Evolutionary conservation across 78 protist genomes (phyloP).

Genomic region (Guillardia theta): DNA sequence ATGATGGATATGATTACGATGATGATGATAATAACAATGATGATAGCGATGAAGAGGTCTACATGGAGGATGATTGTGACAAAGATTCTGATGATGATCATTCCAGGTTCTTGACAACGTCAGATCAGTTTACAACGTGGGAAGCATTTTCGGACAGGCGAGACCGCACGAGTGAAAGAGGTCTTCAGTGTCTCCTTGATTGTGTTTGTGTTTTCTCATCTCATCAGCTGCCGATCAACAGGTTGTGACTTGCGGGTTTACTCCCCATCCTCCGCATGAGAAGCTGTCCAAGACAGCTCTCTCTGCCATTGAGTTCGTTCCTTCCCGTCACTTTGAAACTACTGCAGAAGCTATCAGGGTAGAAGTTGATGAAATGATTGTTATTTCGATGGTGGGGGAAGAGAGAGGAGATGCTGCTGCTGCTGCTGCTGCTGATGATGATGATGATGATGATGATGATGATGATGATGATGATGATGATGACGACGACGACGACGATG

Average conservation of each 20-base stretch:
- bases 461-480: too few species aligned
- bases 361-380: too few species aligned
- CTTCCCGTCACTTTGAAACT: not conserved
- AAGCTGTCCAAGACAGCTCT: not conserved
- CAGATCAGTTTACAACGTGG: slow-evolving; percentile 23
- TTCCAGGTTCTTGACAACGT: slow-evolving; percentile 36
- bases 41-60: not conserved
- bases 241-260: not conserved
- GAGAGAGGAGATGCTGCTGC: too few species aligned
- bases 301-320: not conserved
- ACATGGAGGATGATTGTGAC: not conserved
- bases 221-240: not conserved
- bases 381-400: too few species aligned
- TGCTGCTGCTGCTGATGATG: too few species aligned
- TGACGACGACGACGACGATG: too few species aligned
- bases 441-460: too few species aligned
- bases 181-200: not conserved
- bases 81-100: not conserved
- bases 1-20: not conserved
- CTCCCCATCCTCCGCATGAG: slow-evolving; percentile 28
- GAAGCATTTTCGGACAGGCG: not conserved
- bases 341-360: not conserved
- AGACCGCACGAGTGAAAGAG: not conserved
- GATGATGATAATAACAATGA: not conserved
- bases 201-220: not conserved